Evolutionary conservation across 345 rosid genomes (phyloP), one percentile per base, ranked within the genome.

Genomic region (Gynandropsis gynandra): DNA sequence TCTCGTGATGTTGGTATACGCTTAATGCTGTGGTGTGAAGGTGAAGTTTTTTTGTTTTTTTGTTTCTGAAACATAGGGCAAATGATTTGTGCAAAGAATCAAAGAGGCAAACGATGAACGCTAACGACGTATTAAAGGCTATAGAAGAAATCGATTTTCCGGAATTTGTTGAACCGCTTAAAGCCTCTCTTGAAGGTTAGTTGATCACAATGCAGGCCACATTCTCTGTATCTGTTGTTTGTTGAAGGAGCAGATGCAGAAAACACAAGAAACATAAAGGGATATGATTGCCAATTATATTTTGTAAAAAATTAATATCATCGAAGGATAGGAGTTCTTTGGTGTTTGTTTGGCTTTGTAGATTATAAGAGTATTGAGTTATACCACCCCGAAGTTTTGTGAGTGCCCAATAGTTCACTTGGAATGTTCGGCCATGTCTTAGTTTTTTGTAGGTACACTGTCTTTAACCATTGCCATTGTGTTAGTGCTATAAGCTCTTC

Each of bases 1-100:
- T n/a, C n/a, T n/a, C n/a, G n/a, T n/a, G n/a, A n/a, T n/a, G n/a
- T n/a, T n/a, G n/a, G n/a, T 5, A 2, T 24, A 24, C 5, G 29
- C 5, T 24, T 24, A 24, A 24, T 24, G 29, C 5, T 24, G 29
- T 24, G 29, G 5, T 5, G 4, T 24, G 29, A 5, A 29, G 8
- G 34, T 18, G 49, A 31, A 15, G 0, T 18, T 19, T 38, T 10
- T 40, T 48, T n/a, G 3, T 1, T 19, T 11, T 36, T 18, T 54
- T 47, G 15, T 7, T 36, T 34, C 38, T 35, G 9, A 20, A n/a
- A 10, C 10, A 52, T 61, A 83, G 87, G 59, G 84, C 92, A 31
- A 83, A 83, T 59, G 92, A 78, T 59, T 72, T 80, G 21, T 80
- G 80, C 49, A 83, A 75, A 47, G 84, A 83, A 54, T 75, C 84